A percentile compares a stretch with the other conserved stretches of the same genome.
Evolutionary conservation across 2,329 filamentous ascomycete genomes (phyloP).

Genomic region (Monilinia fructigena): DNA sequence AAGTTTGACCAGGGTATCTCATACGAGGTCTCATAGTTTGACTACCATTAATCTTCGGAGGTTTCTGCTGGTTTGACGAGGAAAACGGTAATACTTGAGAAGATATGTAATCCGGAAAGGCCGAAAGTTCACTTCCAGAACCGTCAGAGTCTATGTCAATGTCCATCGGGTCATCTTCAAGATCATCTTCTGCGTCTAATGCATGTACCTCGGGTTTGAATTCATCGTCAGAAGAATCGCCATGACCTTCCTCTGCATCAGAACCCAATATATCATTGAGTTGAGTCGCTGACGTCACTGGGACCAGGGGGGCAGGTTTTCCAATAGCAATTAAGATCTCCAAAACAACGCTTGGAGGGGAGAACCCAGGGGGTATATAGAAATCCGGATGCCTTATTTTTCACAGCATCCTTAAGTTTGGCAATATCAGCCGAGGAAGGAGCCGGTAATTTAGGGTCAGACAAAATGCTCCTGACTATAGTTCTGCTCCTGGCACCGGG

Average conservation of each 20-base stretch:
- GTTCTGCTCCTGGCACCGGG: conserved; percentile 14
- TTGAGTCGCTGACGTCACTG: not conserved
- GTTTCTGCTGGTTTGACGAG: not conserved
- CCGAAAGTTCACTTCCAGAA: conserved; percentile 14
- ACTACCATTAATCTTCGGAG: not conserved
- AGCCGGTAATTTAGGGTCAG: not conserved
- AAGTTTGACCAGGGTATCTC: not conserved
- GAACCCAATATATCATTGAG: conserved; percentile 13
- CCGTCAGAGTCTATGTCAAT: conserved; percentile 17
- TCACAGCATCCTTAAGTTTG: conserved; percentile 31
- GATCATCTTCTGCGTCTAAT: conserved; percentile 2
- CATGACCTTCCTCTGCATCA: not conserved
- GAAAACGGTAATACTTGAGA: not conserved
- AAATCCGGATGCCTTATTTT: conserved; percentile 30
- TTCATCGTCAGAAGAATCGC: conserved; percentile 20
- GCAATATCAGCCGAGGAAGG: conserved; percentile 22
- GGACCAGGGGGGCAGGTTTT: conserved; percentile 5
- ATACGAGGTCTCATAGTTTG: not conserved
- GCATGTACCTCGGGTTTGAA: conserved; percentile 11
- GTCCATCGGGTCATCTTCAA: conserved; percentile 17
- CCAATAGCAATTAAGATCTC: conserved; percentile 26
- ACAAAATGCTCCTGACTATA: conserved; percentile 17
- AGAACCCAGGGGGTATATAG: conserved; percentile 35
- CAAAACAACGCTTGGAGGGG: conserved; percentile 31
- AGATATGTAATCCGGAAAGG: not conserved